Evolutionary conservation across 768 basidiomycete species (phyloP).

Genomic region (Fistulinella prunicolor): DNA sequence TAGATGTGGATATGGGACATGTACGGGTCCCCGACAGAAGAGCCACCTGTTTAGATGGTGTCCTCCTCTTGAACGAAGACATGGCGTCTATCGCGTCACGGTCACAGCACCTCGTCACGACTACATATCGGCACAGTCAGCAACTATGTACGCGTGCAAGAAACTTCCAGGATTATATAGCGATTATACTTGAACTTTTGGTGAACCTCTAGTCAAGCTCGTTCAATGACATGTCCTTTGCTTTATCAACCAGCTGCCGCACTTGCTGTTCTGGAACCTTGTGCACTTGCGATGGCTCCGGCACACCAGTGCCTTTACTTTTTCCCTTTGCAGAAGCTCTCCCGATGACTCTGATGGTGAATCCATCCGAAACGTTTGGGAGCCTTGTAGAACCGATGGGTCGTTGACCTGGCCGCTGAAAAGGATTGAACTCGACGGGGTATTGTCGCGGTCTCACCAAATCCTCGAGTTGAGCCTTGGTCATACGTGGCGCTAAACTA

Average conservation of each 20-base stretch:
- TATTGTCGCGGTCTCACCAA: slow-evolving; percentile 28
- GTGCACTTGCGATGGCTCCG: not conserved
- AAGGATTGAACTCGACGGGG: slow-evolving; percentile 31
- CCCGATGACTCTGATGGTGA: slow-evolving; percentile 29
- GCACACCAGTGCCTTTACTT: not conserved
- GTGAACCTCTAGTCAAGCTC: slow-evolving; percentile 30
- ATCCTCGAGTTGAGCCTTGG: slow-evolving; percentile 18
- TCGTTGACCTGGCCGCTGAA: slow-evolving; percentile 34
- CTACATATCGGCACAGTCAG: too few species aligned
- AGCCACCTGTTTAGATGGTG: slow-evolving; percentile 41
- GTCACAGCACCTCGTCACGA: slow-evolving; percentile 16
- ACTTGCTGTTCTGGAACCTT: slow-evolving; percentile 1
- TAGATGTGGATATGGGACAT: slow-evolving; percentile 55
- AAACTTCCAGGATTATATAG: too few species aligned
- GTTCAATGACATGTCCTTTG: slow-evolving; percentile 23
- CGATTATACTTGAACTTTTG: too few species aligned
- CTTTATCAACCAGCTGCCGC: slow-evolving; percentile 13
- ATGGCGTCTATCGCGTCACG: slow-evolving; percentile 34
- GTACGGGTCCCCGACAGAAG: slow-evolving; percentile 52
- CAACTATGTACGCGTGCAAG: too few species aligned
- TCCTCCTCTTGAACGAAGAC: slow-evolving; percentile 81
- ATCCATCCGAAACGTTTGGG: slow-evolving; percentile 33
- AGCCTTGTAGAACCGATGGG: slow-evolving; percentile 24
- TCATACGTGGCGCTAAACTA: slow-evolving; percentile 22
- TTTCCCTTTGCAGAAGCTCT: slow-evolving; percentile 7